Base-by-base conservation (phyloP, 495 filamentous ascomycete genomes). In the Podospora pseudocomata region DNA sequence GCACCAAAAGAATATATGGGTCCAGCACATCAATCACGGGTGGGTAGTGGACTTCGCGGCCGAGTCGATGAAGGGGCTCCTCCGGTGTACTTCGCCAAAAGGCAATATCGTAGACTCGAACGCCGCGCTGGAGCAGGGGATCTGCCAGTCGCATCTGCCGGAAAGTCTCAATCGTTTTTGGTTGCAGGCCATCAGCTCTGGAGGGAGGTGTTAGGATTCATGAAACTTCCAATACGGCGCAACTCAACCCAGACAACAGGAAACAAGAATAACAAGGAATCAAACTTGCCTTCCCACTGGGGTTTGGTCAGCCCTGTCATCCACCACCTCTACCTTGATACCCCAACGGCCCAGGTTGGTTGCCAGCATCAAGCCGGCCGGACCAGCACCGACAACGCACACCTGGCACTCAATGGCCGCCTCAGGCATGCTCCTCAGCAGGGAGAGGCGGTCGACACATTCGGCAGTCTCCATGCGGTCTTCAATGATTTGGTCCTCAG, bases 321-420 rank as follows among this genome's bases (percentile, higher is more conserved):
- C 89, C 62, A 90, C 82, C 64, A 90, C 78, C 60, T 84, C 78
- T 18, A 86, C 82, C 58, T 83, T 83, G 72, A 89, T 84, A 44
- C 89, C 90, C 71, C 84, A 89, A 7, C 90, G 88, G 64, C 82
- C 84, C 20, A 92, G 81, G 68, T 91, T 88, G 55, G 85, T 87
- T 81, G 88, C 88, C 67, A 91, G 83, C 87, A 91, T 90, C 66
- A 91, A 75, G 23, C 90, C 90, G 9, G 88, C 85, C 1, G 90
- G 90, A 6, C 90, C 90, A 56, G 90, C 90, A 16, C 90, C 90
- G 57, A 90, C 87, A 28, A 92, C 83, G 54, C 88, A 86, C 9
- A 92, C 89, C 62, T 86, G 77, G 67, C 78, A 79, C 60, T 78
- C 71, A 13, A 75, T 60, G 32, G 78, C 72, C 23, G 70, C 55